Base-by-base conservation (phyloP, 148 eudicot genomes). In the Chenopodium album region DNA sequence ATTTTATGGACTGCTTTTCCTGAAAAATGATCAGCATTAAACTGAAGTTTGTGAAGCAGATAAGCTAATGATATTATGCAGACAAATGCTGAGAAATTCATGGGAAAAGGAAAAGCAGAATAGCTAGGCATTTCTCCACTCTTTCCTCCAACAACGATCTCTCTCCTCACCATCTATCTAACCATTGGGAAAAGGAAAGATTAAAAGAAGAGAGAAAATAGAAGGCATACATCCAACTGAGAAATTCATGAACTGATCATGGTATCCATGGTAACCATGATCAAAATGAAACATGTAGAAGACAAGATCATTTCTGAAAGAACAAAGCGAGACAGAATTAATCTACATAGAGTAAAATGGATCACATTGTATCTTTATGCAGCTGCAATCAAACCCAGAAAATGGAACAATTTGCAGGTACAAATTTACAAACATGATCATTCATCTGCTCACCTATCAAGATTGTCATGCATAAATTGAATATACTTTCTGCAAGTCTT, bases 401-500 rank as follows among this genome's bases (percentile, higher is more conserved):
- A 26, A 37, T 28, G 37, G 44, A 75, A 52, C 20, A 19, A 13
- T 13, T 3, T 10, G 17, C 62, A 56, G 29, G 65, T 60, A 66
- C 54, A 63, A 52, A 41, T 23, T 52, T 71, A 81, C 62, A 72
- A 52, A 47, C 73, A 80, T 12, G 37, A 81, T 59, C 34, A n/a
- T 28, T 77, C 48, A 47, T 34, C 5, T 46, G 81, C 89, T 79
- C 82, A 96, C 99, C 98, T 94, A 64, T 88, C 88, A 67, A 90
- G 85, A 84, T 90, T 87, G 77, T 84, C 82, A 67, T 90, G 82
- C 60, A 92, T 76, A 46, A 97, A 94, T 26, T 26, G 26, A 26
- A 26, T 26, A 26, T 26, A 85, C 92, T 96, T 82, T 94, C 97
- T 77, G 99, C 94, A 78, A 94, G 93, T 83, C 99, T 98, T 4